Base-by-base conservation (phyloP, 2,329 filamentous ascomycete species). In the Bimuria novae-zelandiae region DNA sequence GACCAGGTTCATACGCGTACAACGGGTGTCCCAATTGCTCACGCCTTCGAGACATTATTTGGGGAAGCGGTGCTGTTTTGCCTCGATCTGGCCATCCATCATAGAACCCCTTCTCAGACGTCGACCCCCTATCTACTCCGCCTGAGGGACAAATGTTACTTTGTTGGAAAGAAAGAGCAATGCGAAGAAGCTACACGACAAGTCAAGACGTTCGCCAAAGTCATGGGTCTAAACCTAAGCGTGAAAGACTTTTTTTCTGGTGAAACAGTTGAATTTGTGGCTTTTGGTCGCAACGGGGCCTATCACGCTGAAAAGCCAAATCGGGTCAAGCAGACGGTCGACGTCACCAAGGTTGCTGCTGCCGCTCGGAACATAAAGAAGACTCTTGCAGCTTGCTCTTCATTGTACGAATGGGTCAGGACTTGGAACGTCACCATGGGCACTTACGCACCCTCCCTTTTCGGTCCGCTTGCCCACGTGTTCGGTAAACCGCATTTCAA, bases 41-140 rank as follows among this genome's bases (percentile, higher is more conserved):
- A 72, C 25, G 57, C 57, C 0, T 30, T 70, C 27, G 62, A 65
- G 17, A 33, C 55, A 10, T 58, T 71, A 37, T 64, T 70, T 39
- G 60, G 55, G 8, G 69, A 72, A 45, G 56, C 64, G 11, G 47
- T 67, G 4, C 57, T 72, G 33, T 65, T 62, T 44, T 67, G 70
- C 49, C 57, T 70, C 19, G 68, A 72, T 27, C 30, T 67, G 23
- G 57, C 54, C 23, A 48, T 70, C 1, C 47, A 51, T 14, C 51
- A 57, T 29, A 59, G 60, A 41, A 64, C 65, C 4, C 48, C 10
- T 21, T 19, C 40, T 3, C n/a, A 29, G 11, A 59, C 60, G 40
- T 63, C 65, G 5, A 51, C 52, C 1, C 14, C 47, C 5, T 61
- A 61, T 27, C 32, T 69, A 7, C 69, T 66, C 40, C 67, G 68